Evolutionary conservation across 208 protist species (phyloP), one percentile per base, ranked within the genome.

Genomic region (Trypanosoma mega): DNA sequence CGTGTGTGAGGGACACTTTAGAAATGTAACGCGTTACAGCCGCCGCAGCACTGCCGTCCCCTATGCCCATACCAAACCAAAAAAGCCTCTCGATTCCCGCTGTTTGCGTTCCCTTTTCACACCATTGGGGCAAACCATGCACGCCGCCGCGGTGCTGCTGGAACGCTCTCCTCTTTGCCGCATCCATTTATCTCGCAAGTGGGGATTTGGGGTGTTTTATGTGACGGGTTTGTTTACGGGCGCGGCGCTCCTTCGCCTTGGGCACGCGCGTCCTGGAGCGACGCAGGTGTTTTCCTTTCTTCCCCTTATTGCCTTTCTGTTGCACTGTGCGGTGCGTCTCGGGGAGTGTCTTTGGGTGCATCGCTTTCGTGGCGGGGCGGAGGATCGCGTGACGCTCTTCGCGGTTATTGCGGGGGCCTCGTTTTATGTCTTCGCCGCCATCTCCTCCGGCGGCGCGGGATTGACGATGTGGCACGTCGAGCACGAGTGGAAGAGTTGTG

Each of bases 371-470:
- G 44, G 29, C 23, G 50, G 37, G 5, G 12, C 20, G 2, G 24
- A 52, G 24, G 88, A 94, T 60, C 64, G 47, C 3, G 78, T 91
- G 26, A 85, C 83, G 0, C 65, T 90, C 12, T 91, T 95, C 47
- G 88, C 82, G 1, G 60, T 72, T 20, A 34, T 92, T 23, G 69
- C 88, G 8, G 88, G 88, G 1, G 73, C 72, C 53, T 74, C 71
- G 2, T 95, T 95, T 54, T 95, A 95, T 60, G 63, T 83, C 2
- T 54, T 79, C 27, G 85, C 88, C 7, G 60, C 81, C 16, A 41
- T 86, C 27, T 87, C 82, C 1, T 78, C 57, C 54, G 57, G 57
- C 39, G 27, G 50, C 24, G 61, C 54, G 4, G 43, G 47, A 0
- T 49, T 51, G 39, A 55, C 39, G 41, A 23, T 16, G 27, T 55